Conservation (phyloP, 345 rosid species). For the Mallotus nudiflorus region DNA sequence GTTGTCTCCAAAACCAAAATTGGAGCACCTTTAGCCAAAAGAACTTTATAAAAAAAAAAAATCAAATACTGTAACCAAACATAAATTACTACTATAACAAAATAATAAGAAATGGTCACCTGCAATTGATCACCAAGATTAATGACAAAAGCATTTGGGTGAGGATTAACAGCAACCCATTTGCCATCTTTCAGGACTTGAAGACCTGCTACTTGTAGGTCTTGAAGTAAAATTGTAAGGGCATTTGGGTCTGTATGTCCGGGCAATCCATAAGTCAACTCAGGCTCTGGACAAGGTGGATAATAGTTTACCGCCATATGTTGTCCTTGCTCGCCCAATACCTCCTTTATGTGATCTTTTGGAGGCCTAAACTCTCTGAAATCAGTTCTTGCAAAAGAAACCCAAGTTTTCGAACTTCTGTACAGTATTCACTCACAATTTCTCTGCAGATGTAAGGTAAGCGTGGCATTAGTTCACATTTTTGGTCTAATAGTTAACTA, state of each 20-base stretch:
- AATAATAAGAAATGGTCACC: conserved; percentile 33
- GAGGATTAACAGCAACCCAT: conserved; percentile 84
- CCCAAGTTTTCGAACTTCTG: conserved; percentile 63
- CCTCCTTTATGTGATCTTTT: conserved; percentile 46
- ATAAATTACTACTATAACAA: too few relatives aligned
- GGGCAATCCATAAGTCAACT: conserved; percentile 85
- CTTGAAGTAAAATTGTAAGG: conserved; percentile 85
- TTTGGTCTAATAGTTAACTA: too few relatives aligned
- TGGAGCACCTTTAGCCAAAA: too few relatives aligned
- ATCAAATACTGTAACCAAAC: too few relatives aligned
- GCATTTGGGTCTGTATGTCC: conserved; percentile 91
- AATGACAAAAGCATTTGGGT: conserved; percentile 72
- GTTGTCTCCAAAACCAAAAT: too few relatives aligned
- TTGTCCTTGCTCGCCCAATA: conserved; percentile 85
- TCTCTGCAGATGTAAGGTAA: conserved; percentile 42
- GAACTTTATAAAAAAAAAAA: not conserved
- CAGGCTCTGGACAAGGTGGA: conserved; percentile 93
- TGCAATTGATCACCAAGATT: conserved; percentile 91
- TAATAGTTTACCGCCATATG: conserved; percentile 94
- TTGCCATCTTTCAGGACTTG: conserved; percentile 73
- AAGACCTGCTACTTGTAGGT: conserved; percentile 67
- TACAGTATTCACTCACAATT: conserved; percentile 54
- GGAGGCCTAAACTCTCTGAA: conserved; percentile 84
- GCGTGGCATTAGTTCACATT: not conserved
- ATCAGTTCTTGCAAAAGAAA: conserved; percentile 62